Evolutionary conservation across 768 basidiomycete species (phyloP).

Genomic region (Psilocybe tampanensis): DNA sequence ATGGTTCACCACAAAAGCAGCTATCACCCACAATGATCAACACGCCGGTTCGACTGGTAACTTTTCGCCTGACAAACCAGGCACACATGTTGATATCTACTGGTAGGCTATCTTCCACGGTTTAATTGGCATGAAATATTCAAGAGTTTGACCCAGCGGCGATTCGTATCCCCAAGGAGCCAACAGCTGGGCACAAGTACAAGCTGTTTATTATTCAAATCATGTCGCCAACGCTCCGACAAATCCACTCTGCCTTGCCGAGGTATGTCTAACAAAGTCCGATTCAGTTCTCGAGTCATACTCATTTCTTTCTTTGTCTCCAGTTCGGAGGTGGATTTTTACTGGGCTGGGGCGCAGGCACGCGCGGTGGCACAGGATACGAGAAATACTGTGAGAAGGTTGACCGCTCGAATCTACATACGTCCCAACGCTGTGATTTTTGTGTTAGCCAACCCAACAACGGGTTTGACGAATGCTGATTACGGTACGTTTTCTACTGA

Average conservation of each 20-base stretch:
- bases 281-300: neutral
- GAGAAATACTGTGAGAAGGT: conserved; percentile 47
- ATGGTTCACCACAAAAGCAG: conserved; percentile 24
- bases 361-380: conserved; percentile 51
- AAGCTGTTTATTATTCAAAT: conserved; percentile 47
- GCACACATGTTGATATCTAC: conserved; percentile 50
- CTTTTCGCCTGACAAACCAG: conserved; percentile 50
- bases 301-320: neutral
- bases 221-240: conserved; percentile 45
- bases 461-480: conserved; percentile 42
- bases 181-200: conserved; percentile 51
- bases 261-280: conserved; percentile 28
- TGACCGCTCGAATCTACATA: neutral
- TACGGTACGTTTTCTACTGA: conserved; percentile 33
- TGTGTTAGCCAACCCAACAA: conserved; percentile 24
- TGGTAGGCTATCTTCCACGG: conserved; percentile 32
- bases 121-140: neutral
- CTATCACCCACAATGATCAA: conserved; percentile 52
- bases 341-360: conserved; percentile 42
- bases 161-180: conserved; percentile 55
- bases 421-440: neutral
- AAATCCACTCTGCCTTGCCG: conserved; percentile 53
- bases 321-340: conserved; percentile 55
- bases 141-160: conserved; percentile 31
- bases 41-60: conserved; percentile 49